Conservation (phyloP, 495 filamentous ascomycete genomes). For the Massariosphaeria phaeospora region DNA sequence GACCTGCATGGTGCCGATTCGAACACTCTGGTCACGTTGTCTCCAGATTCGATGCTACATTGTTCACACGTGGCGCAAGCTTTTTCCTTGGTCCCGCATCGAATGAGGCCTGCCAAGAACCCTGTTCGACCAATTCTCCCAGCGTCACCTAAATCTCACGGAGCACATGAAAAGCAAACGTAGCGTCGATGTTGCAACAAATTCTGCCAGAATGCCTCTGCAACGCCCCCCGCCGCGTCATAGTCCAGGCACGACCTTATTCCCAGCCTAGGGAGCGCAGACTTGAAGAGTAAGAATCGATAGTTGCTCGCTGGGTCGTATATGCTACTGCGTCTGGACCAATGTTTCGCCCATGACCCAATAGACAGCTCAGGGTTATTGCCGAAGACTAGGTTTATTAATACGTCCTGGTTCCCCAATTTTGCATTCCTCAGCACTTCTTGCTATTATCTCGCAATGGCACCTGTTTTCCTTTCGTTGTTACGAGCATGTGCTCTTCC, state of each 20-base stretch:
- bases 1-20: constrained; percentile 11
- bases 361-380: constrained; percentile 17
- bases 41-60: constrained; percentile 16
- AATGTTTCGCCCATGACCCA: constrained; percentile 6
- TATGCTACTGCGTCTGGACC: constrained; percentile 24
- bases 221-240: constrained; percentile 13
- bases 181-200: constrained; percentile 13
- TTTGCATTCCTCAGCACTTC: constrained; percentile 10
- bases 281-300: constrained; percentile 20
- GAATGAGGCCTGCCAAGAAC: constrained; percentile 14
- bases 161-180: constrained; percentile 2
- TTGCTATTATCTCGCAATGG: constrained; percentile 16
- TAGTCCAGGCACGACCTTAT: background rate
- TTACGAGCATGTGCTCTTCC: constrained; percentile 21
- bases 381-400: constrained; percentile 30
- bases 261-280: background rate
- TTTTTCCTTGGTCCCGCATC: background rate
- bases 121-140: constrained; percentile 11
- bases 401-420: constrained; percentile 24
- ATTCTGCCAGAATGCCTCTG: background rate
- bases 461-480: constrained; percentile 13
- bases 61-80: constrained; percentile 22
- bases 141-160: constrained; percentile 19
- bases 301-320: constrained; percentile 25
- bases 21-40: constrained; percentile 13